Evolutionary conservation across 169 alveolate genomes (phyloP).

Genomic region (Babesia bovis): DNA sequence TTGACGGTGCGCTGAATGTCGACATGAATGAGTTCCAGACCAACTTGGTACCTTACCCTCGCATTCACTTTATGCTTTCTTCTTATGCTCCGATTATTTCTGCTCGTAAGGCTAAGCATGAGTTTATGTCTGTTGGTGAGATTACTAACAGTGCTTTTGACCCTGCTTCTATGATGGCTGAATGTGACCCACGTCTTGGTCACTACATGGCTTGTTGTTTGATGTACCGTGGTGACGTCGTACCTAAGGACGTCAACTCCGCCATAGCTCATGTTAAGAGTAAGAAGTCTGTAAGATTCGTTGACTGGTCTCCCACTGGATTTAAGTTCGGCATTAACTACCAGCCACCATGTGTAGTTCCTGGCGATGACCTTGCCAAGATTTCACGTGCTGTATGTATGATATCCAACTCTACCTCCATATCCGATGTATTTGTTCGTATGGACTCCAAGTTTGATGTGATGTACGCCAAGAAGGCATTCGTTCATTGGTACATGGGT

Average conservation of each 20-base stretch:
- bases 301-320: constrained; percentile 96
- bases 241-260: constrained; percentile 91
- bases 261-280: constrained; percentile 91
- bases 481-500: constrained; percentile 95
- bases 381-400: constrained; percentile 91
- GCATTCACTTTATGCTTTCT: constrained; percentile 93
- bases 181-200: constrained; percentile 92
- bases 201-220: constrained; percentile 93
- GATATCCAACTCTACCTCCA: constrained; percentile 94
- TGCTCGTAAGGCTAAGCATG: constrained; percentile 93
- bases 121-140: constrained; percentile 91
- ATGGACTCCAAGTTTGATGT: constrained; percentile 91
- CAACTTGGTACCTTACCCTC: constrained; percentile 95
- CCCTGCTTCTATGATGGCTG: constrained; percentile 93
- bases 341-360: constrained; percentile 95
- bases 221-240: constrained; percentile 94
- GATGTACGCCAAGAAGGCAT: constrained; percentile 94
- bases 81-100: constrained; percentile 94
- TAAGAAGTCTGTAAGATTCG: constrained; percentile 90
- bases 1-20: constrained; percentile 93
- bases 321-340: constrained; percentile 96
- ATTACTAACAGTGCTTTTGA: constrained; percentile 94
- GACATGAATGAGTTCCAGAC: constrained; percentile 94
- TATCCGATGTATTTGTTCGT: constrained; percentile 92
- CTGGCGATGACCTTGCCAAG: constrained; percentile 95